Conservation (phyloP, 2,329 filamentous ascomycete species). For the Fusarium solani-melongenae region DNA sequence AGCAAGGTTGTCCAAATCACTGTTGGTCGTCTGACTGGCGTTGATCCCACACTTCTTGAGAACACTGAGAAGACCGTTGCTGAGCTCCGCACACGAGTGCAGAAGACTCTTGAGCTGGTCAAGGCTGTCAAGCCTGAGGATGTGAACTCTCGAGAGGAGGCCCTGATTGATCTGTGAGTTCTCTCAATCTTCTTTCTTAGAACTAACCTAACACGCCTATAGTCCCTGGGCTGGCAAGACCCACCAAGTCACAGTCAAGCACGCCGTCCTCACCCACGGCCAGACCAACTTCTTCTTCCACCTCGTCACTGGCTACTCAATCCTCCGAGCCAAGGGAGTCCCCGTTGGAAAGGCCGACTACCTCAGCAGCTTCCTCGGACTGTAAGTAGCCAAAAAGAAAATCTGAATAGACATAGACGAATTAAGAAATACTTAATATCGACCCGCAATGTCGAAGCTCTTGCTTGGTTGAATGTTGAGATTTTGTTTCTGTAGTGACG, state of each 20-base stretch:
- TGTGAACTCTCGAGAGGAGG: slow-evolving; percentile 25
- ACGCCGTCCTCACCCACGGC: slow-evolving; percentile 20
- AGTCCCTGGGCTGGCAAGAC: slow-evolving; percentile 19
- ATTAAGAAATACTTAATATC: not conserved
- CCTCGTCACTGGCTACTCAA: slow-evolving; percentile 30
- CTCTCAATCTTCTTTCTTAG: not conserved
- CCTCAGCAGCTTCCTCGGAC: slow-evolving; percentile 18
- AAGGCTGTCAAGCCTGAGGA: slow-evolving; percentile 14
- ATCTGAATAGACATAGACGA: not conserved
- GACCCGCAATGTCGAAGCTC: not conserved
- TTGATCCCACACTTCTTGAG: slow-evolving; percentile 19
- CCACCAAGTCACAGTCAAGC: slow-evolving; percentile 18
- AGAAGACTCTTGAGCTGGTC: slow-evolving; percentile 25
- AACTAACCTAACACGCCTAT: not conserved
- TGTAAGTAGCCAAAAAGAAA: not conserved
- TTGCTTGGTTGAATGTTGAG: not conserved
- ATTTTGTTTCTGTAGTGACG: not conserved
- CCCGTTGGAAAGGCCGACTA: slow-evolving; percentile 32
- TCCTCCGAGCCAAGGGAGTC: slow-evolving; percentile 31
- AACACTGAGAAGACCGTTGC: slow-evolving; percentile 25
- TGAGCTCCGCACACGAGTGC: slow-evolving; percentile 24
- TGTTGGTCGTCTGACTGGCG: slow-evolving; percentile 27
- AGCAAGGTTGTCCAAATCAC: slow-evolving; percentile 25
- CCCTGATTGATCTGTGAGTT: slow-evolving; percentile 12
- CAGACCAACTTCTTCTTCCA: slow-evolving; percentile 35